Base-by-base conservation (phyloP, 140 eudicot genomes). In the Senecio squalidus region DNA sequence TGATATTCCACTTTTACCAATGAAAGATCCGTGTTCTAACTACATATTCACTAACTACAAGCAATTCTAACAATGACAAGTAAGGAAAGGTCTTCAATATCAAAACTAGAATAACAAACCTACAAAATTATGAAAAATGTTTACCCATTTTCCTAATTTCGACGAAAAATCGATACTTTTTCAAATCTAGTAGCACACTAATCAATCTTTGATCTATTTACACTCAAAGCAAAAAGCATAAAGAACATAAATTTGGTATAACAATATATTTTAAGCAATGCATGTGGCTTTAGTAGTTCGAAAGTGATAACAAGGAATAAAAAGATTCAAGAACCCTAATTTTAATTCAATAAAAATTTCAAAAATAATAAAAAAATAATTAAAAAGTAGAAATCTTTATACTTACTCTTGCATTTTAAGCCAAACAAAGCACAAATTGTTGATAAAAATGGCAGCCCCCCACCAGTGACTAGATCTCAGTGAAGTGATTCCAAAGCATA, bases 381-480 rank as follows among this genome's bases (percentile, higher is more conserved):
- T 60, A 36, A 50, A 60, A 76, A 69, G 62, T 41, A 40, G 10
- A 44, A 55, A 74, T 75, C 81, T 88, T 71, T 69, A 76, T 6
- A 66, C 60, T 28, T 16, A 74, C 84, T 62, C 87, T 79, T 78
- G 80, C 72, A 81, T 70, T 73, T 48, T 59, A 82, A 76, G 80
- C 76, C 71, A 72, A 72, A 47, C 48, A 64, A 73, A 73, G 78
- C 69, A 66, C 65, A 64, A 41, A 52, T 47, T 53, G 55, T 70
- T 50, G 58, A 62, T 25, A 74, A 43, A 72, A 77, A 78, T 58
- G 58, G 31, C 36, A 82, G 70, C 74, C 74, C 76, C 96, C 95
- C 88, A 77, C 70, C 72, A 78, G 81, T 62, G 26, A 55, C 47
- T 58, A 55, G 72, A 89, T 85, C 95, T 76, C 84, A 82, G 45